phyloP scores from a whole-genome alignment of 106 monocot species.

The Ottelia alismoides region DNA sequence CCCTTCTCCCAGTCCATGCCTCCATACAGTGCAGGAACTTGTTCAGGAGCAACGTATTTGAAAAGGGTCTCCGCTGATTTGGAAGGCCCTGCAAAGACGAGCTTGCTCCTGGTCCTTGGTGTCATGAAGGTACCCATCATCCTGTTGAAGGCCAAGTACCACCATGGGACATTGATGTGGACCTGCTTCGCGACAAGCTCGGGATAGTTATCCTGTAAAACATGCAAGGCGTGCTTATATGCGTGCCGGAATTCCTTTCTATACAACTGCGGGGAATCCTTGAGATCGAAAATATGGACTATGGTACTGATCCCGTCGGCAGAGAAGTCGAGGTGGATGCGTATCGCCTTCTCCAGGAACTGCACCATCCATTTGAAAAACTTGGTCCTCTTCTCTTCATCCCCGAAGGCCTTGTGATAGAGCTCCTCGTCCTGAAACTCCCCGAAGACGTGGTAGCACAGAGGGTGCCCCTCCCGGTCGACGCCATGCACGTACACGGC shows the following conservation, averaged over 20 bases:
- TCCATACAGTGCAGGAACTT: slow-evolving; percentile 12
- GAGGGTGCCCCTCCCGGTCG: slow-evolving; percentile 33
- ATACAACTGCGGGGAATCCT: slow-evolving; percentile 14
- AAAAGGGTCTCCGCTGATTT: slow-evolving; percentile 18
- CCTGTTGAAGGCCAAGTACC: no score
- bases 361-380: slow-evolving; percentile 40
- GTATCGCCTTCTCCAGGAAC: no score
- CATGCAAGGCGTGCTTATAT: slow-evolving; percentile 18
- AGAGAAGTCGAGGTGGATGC: slow-evolving; percentile 19
- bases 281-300: slow-evolving; percentile 41
- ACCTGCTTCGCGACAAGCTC: slow-evolving; percentile 36
- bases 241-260: slow-evolving; percentile 26
- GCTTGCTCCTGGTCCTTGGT: slow-evolving; percentile 55
- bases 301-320: slow-evolving; percentile 22
- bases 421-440: slow-evolving; percentile 38
- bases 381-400: slow-evolving; percentile 25
- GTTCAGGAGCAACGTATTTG: slow-evolving; percentile 15
- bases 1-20: slow-evolving; percentile 12
- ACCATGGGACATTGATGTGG: slow-evolving; percentile 45
- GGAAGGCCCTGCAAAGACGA: slow-evolving; percentile 31
- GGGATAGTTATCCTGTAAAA: slow-evolving; percentile 43
- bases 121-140: slow-evolving; percentile 40
- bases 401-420: slow-evolving; percentile 21
- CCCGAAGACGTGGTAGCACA: slow-evolving; percentile 38
- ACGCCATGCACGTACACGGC: slow-evolving; percentile 19